Base-by-base conservation (phyloP, 192 early-diverging fungal species). In the Powellomyces hirtus region DNA sequence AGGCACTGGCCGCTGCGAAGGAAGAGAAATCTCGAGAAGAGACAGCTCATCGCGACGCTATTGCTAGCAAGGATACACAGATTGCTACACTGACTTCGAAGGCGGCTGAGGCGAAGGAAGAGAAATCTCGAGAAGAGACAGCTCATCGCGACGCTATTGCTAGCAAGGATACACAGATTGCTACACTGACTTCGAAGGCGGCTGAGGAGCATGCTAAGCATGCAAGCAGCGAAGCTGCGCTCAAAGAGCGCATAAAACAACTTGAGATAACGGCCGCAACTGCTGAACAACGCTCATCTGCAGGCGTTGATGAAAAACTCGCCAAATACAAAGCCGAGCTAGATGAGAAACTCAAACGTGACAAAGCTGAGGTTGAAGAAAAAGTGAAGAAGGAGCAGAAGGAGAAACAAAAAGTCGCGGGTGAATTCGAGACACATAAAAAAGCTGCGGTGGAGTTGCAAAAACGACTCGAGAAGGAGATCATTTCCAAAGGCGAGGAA, bases 351-450 rank as follows among this genome's bases (percentile, higher is more conserved):
- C 34, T 40, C 24, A 59, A 67, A 26, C 68, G 73, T 56, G 78
- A 79, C 44, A 72, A 73, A 66, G 18, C 37, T 0, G 78, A 78
- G 10, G n/a, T 77, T 8, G 82, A 84, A 40, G 78, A 84, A 34
- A 74, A 61, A 45, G 52, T 57, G 20, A 77, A 74, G 31, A 80
- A 78, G 64, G 76, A 80, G 29, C 68, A 70, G 64, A 55, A 58
- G 26, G 79, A 81, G 33, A 66, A 61, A 62, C 69, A 57, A 49
- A 83, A 79, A 37, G 26, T 74, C 16, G 38, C 42, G n/a, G 51
- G 45, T 4, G 81, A 83, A n/a, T 66, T 70, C 33, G 81, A 83
- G 24, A 79, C 78, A 53, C 38, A 56, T n/a, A 77, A 78, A 49
- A 83, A 83, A 35, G 81, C 79, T 55, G 31, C 70, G 13, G 72